Evolutionary conservation across 352 stramenopile species (phyloP).

Genomic region (Globisporangium recalcitrans): DNA sequence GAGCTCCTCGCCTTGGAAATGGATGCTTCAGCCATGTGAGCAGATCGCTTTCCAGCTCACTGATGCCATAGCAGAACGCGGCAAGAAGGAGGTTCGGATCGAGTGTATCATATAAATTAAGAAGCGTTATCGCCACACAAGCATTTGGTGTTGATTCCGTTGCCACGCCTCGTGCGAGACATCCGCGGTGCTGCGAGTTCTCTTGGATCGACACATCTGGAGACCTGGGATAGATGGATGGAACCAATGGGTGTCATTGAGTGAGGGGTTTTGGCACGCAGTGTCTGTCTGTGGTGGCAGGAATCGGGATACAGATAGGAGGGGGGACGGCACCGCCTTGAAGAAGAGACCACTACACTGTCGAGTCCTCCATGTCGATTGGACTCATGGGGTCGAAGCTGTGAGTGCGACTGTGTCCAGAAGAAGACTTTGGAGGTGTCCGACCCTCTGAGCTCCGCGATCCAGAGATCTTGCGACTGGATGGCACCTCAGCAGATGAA

Average conservation of each 20-base stretch:
- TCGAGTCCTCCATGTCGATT: constrained; percentile 24
- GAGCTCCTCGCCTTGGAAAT: background rate
- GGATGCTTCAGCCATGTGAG: too few relatives aligned
- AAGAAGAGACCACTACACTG: constrained; percentile 15
- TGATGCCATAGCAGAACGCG: too few relatives aligned
- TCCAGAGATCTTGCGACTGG: constrained; percentile 19
- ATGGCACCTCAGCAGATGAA: constrained; percentile 13
- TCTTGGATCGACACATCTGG: too few relatives aligned
- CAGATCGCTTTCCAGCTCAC: too few relatives aligned
- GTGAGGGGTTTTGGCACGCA: background rate
- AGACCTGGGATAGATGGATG: background rate
- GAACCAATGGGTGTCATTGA: background rate
- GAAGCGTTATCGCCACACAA: background rate
- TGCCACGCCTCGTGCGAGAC: background rate
- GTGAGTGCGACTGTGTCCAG: constrained; percentile 6
- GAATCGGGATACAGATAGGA: constrained; percentile 8
- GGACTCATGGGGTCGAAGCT: constrained; percentile 21
- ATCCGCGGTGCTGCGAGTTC: too few relatives aligned
- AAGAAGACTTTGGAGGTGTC: constrained; percentile 8
- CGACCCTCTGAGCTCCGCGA: constrained; percentile 12
- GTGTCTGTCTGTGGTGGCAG: background rate
- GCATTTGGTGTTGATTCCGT: background rate
- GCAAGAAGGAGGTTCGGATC: background rate
- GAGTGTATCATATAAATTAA: background rate
- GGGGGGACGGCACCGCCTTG: too few relatives aligned